Evolutionary conservation across 2,329 filamentous ascomycete species (phyloP), one percentile per base, ranked within the genome.

Genomic region (Mollisia scopiformis): DNA sequence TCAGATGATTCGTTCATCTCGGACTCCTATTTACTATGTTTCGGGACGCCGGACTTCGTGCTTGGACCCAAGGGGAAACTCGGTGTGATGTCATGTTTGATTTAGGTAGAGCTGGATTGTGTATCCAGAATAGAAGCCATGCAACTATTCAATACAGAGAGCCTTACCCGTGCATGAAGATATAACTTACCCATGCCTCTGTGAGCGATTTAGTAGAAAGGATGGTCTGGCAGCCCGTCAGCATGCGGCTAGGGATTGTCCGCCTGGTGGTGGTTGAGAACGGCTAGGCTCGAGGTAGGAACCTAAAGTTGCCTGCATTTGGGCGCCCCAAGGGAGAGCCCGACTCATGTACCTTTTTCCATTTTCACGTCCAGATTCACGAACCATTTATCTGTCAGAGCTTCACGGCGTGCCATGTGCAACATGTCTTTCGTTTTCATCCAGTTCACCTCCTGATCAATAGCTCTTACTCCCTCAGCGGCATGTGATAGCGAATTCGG

Each of bases 401-500:
- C 16, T 19, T 35, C 16, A 33, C 28, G 33, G 11, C 49, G 27
- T 51, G 28, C 49, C 30, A 31, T 33, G 49, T 51, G 49, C 28
- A 31, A 51, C 49, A 51, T 51, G 49, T 51, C 49, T 31, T 33
- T 33, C 28, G 7, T 51, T 51, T 31, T 21, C n/a, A 11, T 21
- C 19, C 4, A 19, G 11, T 51, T 31, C 33, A 19, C 30, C 49
- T 51, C 33, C 4, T 51, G 49, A 51, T 51, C 49, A 51, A 27
- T 33, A 13, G 19, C 16, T 6, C 6, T 33, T 19, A 2, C 2
- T 43, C 6, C 21, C n/a, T 16, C 1, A 47, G 28, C 23, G 8
- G 30, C 49, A 51, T 51, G 49, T 51, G 49, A 51, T 51, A 30
- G 49, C 33, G 23, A 25, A 19, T 31, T n/a, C n/a, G n/a, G n/a